These are phyloP conservation scores for Phytopythium kandeliae DNA, from an alignment of 352 stramenopile genomes.

Conservation along the genomic window DNA sequence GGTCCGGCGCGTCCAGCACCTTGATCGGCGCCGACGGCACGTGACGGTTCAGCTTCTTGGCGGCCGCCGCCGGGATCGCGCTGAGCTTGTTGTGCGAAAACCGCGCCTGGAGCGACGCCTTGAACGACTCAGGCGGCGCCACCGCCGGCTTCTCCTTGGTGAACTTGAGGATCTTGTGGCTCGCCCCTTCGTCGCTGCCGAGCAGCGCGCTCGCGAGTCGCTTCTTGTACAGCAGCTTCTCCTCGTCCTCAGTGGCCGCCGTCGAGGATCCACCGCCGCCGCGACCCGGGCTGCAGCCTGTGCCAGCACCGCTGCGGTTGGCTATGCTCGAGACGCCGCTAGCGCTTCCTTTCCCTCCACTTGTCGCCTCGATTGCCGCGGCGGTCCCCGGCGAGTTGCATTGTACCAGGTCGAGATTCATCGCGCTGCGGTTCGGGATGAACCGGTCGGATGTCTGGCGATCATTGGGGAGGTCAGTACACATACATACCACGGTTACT, in stretches of 20 bases:
- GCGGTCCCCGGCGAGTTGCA: slow-evolving; percentile 57
- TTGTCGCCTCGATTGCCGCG: slow-evolving; percentile 34
- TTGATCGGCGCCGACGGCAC: slow-evolving; percentile 96
- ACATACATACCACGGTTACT: no score
- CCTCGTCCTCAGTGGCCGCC: slow-evolving; percentile 44
- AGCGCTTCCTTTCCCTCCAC: slow-evolving; percentile 16
- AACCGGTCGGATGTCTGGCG: slow-evolving; percentile 64
- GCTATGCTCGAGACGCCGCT: background rate
- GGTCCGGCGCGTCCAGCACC: slow-evolving; percentile 96
- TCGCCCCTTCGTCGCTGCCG: slow-evolving; percentile 59
- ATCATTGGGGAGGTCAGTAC: background rate
- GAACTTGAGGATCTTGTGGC: slow-evolving; percentile 97
- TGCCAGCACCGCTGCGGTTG: slow-evolving; percentile 3
- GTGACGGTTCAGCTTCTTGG: slow-evolving; percentile 89
- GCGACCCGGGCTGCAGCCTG: slow-evolving; percentile 12
- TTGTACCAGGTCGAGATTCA: slow-evolving; percentile 80
- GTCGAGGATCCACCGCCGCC: slow-evolving; percentile 8
- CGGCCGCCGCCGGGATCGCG: slow-evolving; percentile 50
- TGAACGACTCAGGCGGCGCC: slow-evolving; percentile 90
- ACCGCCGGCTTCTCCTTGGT: slow-evolving; percentile 94
- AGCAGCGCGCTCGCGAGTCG: slow-evolving; percentile 77
- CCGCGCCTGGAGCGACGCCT: slow-evolving; percentile 90
- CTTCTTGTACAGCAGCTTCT: slow-evolving; percentile 82
- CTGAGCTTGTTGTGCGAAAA: slow-evolving; percentile 96
- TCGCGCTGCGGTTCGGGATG: slow-evolving; percentile 81